Evolutionary conservation across 148 eudicot species (phyloP).

Genomic region (Bassia scoparia): DNA sequence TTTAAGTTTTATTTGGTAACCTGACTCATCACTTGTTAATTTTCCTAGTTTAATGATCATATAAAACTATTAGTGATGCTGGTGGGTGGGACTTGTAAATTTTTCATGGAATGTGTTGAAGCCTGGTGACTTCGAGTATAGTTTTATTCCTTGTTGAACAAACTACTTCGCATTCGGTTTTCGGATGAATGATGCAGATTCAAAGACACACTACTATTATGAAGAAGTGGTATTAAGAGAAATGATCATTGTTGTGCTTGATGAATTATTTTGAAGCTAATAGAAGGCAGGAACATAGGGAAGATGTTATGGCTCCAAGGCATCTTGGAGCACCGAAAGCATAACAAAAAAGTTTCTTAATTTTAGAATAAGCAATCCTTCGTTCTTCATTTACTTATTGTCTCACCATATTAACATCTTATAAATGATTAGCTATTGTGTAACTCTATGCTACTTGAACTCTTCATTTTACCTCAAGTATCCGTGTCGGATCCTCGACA

Average conservation of each 20-base stretch:
- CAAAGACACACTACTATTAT: neutral
- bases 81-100: too few relatives aligned
- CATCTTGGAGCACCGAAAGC: too few relatives aligned
- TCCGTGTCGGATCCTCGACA: too few relatives aligned
- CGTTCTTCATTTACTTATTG: neutral
- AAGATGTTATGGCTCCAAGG: too few relatives aligned
- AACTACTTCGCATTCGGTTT: neutral
- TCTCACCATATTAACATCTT: neutral
- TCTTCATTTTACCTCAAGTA: too few relatives aligned
- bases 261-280: too few relatives aligned
- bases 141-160: neutral
- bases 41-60: neutral
- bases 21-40: neutral
- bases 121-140: neutral
- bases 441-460: neutral
- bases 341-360: neutral
- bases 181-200: neutral
- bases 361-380: neutral
- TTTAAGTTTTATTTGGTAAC: neutral
- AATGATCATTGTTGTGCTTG: neutral
- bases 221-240: neutral
- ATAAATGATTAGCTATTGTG: neutral
- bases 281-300: too few relatives aligned
- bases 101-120: too few relatives aligned
- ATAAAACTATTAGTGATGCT: neutral